These are phyloP conservation scores for Aspergillus niger DNA, from an alignment of 2,329 filamentous ascomycete species.

Conservation along the genomic window DNA sequence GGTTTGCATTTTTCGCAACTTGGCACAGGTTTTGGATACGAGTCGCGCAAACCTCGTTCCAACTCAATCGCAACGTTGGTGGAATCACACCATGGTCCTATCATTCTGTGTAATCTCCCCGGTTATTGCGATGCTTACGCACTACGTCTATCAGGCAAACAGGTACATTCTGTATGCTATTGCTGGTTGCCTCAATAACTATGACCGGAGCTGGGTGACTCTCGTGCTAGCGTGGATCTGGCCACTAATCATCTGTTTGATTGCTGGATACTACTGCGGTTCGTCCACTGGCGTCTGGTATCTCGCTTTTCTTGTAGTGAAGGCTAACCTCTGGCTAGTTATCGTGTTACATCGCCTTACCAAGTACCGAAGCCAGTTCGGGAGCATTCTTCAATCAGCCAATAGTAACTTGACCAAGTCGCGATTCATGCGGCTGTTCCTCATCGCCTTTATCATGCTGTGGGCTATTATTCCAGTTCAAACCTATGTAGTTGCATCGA, in stretches of 20 bases:
- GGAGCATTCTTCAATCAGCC: slow-evolving; percentile 54
- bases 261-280: slow-evolving; percentile 62
- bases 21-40: slow-evolving; percentile 64
- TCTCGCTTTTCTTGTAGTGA: neutral
- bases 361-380: slow-evolving; percentile 61
- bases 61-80: slow-evolving; percentile 51
- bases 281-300: neutral
- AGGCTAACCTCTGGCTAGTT: slow-evolving; percentile 42
- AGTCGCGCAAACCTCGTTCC: slow-evolving; percentile 55
- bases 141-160: slow-evolving; percentile 61
- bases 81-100: slow-evolving; percentile 54
- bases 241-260: slow-evolving; percentile 56
- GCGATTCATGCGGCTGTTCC: slow-evolving; percentile 60
- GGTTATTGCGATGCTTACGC: slow-evolving; percentile 55
- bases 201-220: slow-evolving; percentile 60
- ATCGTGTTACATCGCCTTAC: slow-evolving; percentile 63
- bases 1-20: slow-evolving; percentile 60
- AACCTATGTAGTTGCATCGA: slow-evolving; percentile 52
- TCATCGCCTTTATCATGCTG: slow-evolving; percentile 57
- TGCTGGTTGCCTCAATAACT: slow-evolving; percentile 58
- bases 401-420: slow-evolving; percentile 57
- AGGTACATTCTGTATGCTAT: slow-evolving; percentile 63
- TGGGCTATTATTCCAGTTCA: slow-evolving; percentile 57
- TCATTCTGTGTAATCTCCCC: slow-evolving; percentile 60
- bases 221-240: slow-evolving; percentile 59